phyloP scores from a whole-genome alignment of 2,329 filamentous ascomycete species.

The Fusarium metavorans region DNA sequence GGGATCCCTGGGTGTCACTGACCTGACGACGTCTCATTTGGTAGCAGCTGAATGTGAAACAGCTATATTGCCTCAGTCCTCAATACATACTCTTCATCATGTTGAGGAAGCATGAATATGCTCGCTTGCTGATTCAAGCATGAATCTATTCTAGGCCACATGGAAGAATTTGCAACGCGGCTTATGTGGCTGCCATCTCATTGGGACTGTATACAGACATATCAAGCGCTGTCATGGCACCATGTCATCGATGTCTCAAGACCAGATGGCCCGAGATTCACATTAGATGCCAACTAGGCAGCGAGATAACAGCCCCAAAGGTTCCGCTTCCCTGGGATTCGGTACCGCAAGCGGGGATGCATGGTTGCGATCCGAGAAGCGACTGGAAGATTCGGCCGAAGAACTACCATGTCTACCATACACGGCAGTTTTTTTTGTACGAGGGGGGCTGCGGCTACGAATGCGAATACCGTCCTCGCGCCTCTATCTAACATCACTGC shows the following conservation, averaged over 20 bases:
- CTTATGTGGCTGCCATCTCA: neutral
- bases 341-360: slow-evolving; percentile 22
- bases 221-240: slow-evolving; percentile 2
- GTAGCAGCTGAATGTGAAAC: slow-evolving; percentile 41
- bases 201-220: neutral
- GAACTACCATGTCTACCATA: slow-evolving; percentile 13
- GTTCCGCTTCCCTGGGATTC: slow-evolving; percentile 36
- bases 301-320: slow-evolving; percentile 22
- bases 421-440: slow-evolving; percentile 14
- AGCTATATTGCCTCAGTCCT: slow-evolving; percentile 24
- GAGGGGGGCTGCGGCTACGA: slow-evolving; percentile 4
- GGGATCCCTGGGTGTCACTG: slow-evolving; percentile 24
- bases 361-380: slow-evolving; percentile 26
- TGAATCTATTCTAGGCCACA: neutral
- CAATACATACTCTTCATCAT: neutral
- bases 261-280: slow-evolving; percentile 8
- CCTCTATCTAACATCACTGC: neutral
- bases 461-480: slow-evolving; percentile 13
- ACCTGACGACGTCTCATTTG: slow-evolving; percentile 35
- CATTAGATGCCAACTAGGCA: slow-evolving; percentile 15
- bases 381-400: slow-evolving; percentile 24
- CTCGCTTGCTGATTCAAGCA: neutral
- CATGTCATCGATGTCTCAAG: neutral
- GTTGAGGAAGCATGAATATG: slow-evolving; percentile 8
- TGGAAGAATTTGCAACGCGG: neutral